A percentile compares a stretch with the other conserved stretches of the same genome.
phyloP scores from a whole-genome alignment of 2,329 filamentous ascomycete species.

The Claviceps fusiformis region DNA sequence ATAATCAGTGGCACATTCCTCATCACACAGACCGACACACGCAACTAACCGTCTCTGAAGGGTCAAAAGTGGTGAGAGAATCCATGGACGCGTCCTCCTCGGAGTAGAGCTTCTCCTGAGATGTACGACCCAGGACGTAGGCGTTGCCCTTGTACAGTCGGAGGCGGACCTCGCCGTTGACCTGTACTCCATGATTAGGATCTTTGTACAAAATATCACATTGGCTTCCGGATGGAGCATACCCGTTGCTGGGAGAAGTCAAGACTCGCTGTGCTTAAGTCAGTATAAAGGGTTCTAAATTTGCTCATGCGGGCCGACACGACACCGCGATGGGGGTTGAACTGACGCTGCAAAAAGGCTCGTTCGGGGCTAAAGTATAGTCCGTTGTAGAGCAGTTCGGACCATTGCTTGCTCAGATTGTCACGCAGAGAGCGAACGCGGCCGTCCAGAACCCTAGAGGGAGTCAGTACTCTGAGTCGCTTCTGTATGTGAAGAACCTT shows the following conservation, averaged over 20 bases:
- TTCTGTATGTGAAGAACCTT: not conserved
- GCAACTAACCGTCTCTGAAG: constrained; percentile 21
- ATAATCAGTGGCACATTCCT: not conserved
- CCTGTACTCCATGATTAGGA: constrained; percentile 1
- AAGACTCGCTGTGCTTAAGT: not conserved
- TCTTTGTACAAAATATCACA: too few species aligned
- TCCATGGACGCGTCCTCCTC: constrained; percentile 34
- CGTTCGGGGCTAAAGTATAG: constrained; percentile 3
- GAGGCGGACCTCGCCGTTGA: constrained; percentile 24
- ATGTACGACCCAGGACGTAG: constrained; percentile 27
- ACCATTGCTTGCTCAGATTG: constrained; percentile 1
- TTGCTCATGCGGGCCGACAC: not conserved
- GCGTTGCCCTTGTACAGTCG: constrained; percentile 19
- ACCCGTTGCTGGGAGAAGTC: constrained; percentile 3
- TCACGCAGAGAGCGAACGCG: constrained; percentile 1
- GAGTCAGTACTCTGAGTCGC: not conserved
- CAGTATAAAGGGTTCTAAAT: not conserved
- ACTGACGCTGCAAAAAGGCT: constrained; percentile 1
- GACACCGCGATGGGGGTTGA: too few species aligned
- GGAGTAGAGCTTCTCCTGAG: constrained; percentile 31
- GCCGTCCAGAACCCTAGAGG: not conserved
- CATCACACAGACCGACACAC: not conserved
- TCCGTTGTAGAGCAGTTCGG: constrained; percentile 1
- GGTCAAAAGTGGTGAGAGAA: constrained; percentile 27
- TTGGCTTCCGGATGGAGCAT: not conserved